phyloP scores from a whole-genome alignment of 2,329 filamentous ascomycete genomes.

The Ambrosiella beaveri region DNA sequence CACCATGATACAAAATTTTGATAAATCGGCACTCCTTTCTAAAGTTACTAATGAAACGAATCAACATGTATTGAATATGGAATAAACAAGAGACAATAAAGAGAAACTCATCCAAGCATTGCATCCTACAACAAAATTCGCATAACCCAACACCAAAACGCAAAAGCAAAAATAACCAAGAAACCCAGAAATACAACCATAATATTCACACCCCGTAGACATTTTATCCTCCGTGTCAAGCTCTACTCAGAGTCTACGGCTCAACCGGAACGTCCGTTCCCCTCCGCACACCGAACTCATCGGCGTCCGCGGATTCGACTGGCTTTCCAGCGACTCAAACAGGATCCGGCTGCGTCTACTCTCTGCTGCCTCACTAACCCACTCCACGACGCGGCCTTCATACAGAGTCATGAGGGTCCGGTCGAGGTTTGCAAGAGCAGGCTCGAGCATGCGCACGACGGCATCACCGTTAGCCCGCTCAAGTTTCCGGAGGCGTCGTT shows the following conservation, averaged over 20 bases:
- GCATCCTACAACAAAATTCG: neutral
- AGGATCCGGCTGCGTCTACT: conserved; percentile 7
- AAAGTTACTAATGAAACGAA: too few species aligned
- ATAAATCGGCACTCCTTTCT: neutral
- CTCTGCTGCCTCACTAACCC: conserved; percentile 11
- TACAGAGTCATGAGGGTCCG: conserved; percentile 19
- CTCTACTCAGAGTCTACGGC: conserved; percentile 8
- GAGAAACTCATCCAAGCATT: neutral
- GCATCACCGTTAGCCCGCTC: conserved; percentile 29
- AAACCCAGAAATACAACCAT: neutral
- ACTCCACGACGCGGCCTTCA: conserved; percentile 12
- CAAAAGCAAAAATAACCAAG: neutral
- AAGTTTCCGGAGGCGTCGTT: conserved; percentile 27
- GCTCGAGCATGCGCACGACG: conserved; percentile 27
- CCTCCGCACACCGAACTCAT: conserved; percentile 6
- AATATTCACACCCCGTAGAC: neutral
- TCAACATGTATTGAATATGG: neutral
- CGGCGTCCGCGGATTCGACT: conserved; percentile 9
- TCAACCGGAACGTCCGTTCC: conserved; percentile 9
- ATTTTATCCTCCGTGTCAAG: neutral
- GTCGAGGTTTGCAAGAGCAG: conserved; percentile 29
- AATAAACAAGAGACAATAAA: neutral
- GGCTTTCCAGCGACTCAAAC: conserved; percentile 3
- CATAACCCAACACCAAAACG: neutral
- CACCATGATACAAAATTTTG: neutral